A percentile compares a stretch with the other conserved stretches of the same genome.
Conservation (phyloP, 192 early-diverging fungal genomes). For the Lobosporangium transversale region DNA sequence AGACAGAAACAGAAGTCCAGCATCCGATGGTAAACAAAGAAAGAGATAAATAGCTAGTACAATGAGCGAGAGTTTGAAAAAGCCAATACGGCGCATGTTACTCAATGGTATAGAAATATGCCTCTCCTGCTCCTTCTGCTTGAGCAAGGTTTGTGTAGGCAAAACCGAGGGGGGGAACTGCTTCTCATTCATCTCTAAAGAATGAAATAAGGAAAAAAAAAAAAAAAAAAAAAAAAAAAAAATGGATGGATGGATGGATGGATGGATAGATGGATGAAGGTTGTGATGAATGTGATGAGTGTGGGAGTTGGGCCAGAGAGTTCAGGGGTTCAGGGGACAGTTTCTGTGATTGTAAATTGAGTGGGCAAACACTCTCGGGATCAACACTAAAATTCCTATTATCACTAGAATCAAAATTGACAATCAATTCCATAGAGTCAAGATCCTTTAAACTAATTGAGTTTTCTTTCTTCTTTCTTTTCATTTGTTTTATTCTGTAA, state of each 20-base stretch:
- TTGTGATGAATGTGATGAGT: not conserved
- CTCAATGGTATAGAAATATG: not conserved
- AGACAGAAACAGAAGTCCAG: too few species aligned
- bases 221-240: not conserved
- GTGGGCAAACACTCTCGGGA: too few species aligned
- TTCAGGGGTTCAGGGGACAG: not conserved
- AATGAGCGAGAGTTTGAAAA: slow-evolving; percentile 38
- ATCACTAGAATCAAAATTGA: too few species aligned
- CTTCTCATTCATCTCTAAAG: slow-evolving; percentile 8
- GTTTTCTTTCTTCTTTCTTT: slow-evolving; percentile 10
- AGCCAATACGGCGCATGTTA: not conserved
- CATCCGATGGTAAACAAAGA: too few species aligned
- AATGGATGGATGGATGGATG: too few species aligned
- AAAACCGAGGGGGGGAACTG: slow-evolving; percentile 24
- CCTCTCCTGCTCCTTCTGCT: slow-evolving; percentile 6
- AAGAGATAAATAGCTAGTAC: too few species aligned
- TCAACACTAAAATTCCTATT: too few species aligned
- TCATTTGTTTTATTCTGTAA: slow-evolving; percentile 44
- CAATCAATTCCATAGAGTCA: too few species aligned
- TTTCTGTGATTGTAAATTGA: too few species aligned
- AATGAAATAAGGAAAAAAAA: not conserved
- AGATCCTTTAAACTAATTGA: not conserved
- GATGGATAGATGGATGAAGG: not conserved
- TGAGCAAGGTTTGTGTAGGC: slow-evolving; percentile 30
- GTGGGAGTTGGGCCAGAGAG: too few species aligned